These are phyloP conservation scores for Stephania japonica DNA, from an alignment of 164 flowering plant species.

Conservation along the genomic window DNA sequence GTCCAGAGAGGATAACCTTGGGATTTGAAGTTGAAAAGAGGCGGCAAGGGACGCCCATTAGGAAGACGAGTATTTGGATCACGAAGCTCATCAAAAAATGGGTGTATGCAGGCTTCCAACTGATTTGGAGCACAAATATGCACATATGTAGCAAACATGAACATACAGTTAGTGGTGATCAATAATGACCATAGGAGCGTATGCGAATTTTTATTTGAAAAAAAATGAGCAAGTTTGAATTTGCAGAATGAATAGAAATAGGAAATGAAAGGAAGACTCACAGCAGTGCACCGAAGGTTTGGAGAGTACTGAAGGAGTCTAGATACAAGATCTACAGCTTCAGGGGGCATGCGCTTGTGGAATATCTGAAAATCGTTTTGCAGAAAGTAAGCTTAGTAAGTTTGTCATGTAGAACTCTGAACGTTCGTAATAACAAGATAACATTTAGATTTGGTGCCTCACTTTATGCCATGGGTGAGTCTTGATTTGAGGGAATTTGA, in stretches of 20 bases:
- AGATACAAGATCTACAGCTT: conserved; percentile 71
- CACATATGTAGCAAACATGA: neutral
- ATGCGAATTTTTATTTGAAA: no score
- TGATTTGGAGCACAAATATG: conserved; percentile 12
- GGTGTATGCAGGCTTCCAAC: conserved; percentile 31
- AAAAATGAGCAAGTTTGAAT: neutral
- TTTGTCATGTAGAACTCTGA: neutral
- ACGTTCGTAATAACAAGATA: neutral
- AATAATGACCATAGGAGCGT: no score
- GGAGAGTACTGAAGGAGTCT: conserved; percentile 74
- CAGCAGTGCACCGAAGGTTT: conserved; percentile 56
- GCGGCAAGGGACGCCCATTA: conserved; percentile 33
- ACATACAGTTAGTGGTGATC: neutral
- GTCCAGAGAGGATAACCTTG: conserved; percentile 22
- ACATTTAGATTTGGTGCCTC: conserved; percentile 13
- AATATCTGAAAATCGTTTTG: conserved; percentile 35
- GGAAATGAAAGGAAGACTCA: conserved; percentile 25
- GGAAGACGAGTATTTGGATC: conserved; percentile 33
- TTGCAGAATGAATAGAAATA: neutral
- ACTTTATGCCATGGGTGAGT: conserved; percentile 78
- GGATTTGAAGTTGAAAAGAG: conserved; percentile 34
- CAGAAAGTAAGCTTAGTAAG: neutral
- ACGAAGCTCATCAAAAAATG: conserved; percentile 34
- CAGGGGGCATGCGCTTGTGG: conserved; percentile 66
- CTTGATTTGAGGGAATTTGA: conserved; percentile 63